These are phyloP conservation scores for Clausena lansium DNA, from an alignment of 345 rosid species.

Conservation along the genomic window DNA sequence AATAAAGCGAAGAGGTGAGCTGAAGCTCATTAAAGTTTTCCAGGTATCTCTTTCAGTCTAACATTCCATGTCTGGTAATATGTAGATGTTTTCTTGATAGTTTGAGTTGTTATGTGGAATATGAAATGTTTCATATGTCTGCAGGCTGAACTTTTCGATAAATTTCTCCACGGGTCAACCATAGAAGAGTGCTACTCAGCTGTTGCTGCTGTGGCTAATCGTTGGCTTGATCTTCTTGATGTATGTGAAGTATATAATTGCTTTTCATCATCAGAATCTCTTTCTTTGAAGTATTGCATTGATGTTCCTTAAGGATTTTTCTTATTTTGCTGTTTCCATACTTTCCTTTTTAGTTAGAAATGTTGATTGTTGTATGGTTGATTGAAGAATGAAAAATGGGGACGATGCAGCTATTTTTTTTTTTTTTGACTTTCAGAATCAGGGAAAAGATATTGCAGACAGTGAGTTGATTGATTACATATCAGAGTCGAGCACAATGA, in stretches of 20 bases:
- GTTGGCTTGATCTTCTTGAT: constrained; percentile 98
- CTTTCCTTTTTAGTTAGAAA: not conserved
- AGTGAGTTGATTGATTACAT: constrained; percentile 92
- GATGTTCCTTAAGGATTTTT: not conserved
- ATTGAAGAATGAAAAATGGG: not conserved
- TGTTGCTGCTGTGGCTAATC: constrained; percentile 93
- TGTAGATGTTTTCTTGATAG: not conserved
- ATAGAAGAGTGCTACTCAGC: constrained; percentile 88
- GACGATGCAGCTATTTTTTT: constrained; percentile 16
- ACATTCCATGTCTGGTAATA: not conserved
- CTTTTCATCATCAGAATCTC: not conserved
- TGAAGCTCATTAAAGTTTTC: constrained; percentile 95
- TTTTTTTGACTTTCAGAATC: constrained; percentile 53
- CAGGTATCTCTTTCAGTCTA: constrained; percentile 54
- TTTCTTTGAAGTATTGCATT: constrained; percentile 4
- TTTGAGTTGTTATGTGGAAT: not conserved
- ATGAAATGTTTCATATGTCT: constrained; percentile 9
- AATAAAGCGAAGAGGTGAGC: constrained; percentile 98
- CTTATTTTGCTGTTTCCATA: not conserved
- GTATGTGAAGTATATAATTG: constrained; percentile 37
- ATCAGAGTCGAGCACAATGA: constrained; percentile 99
- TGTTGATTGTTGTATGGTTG: constrained; percentile 8
- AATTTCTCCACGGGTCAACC: constrained; percentile 87
- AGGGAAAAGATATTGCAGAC: constrained; percentile 87
- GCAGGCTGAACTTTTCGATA: constrained; percentile 96